These are phyloP conservation scores for Perkinsus chesapeaki DNA, from an alignment of 169 alveolate genomes.

Conservation along the genomic window DNA sequence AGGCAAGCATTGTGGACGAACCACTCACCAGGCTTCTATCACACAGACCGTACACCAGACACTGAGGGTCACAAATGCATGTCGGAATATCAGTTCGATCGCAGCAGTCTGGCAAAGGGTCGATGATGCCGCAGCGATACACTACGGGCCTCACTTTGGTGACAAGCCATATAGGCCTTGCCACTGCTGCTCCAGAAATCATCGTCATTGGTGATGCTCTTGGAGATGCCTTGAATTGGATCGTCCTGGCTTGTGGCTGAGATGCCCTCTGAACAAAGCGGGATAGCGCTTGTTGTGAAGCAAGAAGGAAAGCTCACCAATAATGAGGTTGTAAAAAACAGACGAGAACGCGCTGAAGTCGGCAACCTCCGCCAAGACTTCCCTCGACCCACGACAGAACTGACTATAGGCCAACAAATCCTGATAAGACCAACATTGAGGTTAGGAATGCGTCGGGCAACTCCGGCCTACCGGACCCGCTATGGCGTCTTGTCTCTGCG, in stretches of 20 bases:
- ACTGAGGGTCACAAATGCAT: background rate
- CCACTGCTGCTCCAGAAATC: background rate
- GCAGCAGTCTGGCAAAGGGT: background rate
- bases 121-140: no score
- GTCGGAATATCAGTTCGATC: background rate
- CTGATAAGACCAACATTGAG: background rate
- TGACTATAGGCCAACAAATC: background rate
- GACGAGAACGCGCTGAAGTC: background rate
- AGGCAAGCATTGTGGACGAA: background rate
- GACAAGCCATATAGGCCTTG: background rate
- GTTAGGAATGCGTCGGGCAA: background rate
- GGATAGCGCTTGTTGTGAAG: background rate
- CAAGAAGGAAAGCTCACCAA: background rate
- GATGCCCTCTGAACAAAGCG: background rate
- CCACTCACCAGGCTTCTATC: background rate
- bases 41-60: background rate
- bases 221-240: background rate
- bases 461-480: background rate
- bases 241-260: background rate
- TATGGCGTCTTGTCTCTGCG: background rate
- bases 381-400: background rate
- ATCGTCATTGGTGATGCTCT: background rate
- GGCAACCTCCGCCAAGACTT: background rate
- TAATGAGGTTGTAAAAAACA: background rate
- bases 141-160: background rate